Base-by-base conservation (phyloP, 352 stramenopile genomes). In the Phytophthora fragariaefolia region DNA sequence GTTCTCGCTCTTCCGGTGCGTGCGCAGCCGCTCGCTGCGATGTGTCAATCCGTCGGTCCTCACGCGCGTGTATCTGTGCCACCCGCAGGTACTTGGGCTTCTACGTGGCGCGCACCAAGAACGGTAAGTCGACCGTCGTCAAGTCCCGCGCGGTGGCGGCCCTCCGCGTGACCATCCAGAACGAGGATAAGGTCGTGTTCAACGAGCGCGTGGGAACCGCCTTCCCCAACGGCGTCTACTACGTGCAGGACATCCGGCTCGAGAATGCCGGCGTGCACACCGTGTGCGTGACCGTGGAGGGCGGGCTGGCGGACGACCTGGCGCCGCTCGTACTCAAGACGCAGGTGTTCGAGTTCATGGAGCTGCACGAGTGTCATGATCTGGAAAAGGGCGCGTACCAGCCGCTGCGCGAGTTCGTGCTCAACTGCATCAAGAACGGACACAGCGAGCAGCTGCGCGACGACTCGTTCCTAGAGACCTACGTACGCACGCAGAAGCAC, bases 331-430 rank as follows among this genome's bases (percentile, higher is more conserved):
- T 87, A 57, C 73, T 93, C 34, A 79, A 79, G 28, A 85, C 80
- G 24, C 71, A 87, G n/a, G 85, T 93, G 48, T 87, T 78, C 48
- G 85, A 93, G 66, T 93, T 93, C 76, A 91, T 93, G 85, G 74
- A 87, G 70, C 79, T 93, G 23, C 69, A 80, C 48, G 83, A 93
- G 55, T 91, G 85, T 53, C 67, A 73, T 0, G 78, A 87, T 24
- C 58, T 91, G 43, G 48, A 70, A 26, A 63, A 61, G 0, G 80
- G 79, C 2, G 78, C 80, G 10, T 93, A 93, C 52, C 76, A 83
- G 32, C 74, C 81, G 8, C 67, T 93, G 48, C 83, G 85, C 2
- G 71, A 80, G 23, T 87, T 91, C 28, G 82, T 85, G 52, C 64
- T 87, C 45, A 65, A 64, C 2, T 78, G 79, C 46, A 66, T 83